Conservation (phyloP, 352 stramenopile genomes). For the Peronospora belbahrii region DNA sequence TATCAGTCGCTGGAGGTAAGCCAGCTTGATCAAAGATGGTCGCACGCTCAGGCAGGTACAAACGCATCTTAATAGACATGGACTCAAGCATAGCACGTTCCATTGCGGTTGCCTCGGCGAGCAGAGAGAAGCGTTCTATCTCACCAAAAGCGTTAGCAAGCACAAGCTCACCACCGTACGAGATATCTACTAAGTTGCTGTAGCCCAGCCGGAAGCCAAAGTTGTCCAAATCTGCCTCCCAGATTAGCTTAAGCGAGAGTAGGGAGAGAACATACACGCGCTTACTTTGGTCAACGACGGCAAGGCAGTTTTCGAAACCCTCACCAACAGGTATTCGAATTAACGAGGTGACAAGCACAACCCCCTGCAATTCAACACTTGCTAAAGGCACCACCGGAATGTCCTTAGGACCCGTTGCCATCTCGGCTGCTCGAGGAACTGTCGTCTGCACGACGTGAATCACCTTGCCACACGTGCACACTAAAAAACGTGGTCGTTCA, state of each 20-base stretch:
- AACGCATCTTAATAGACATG: constrained; percentile 38
- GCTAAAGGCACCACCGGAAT: constrained; percentile 39
- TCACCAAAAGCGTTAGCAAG: constrained; percentile 58
- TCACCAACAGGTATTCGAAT: constrained; percentile 50
- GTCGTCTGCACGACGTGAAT: constrained; percentile 46
- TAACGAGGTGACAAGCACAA: constrained; percentile 39
- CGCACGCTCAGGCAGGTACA: constrained; percentile 33
- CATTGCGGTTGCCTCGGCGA: constrained; percentile 40
- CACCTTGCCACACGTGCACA: constrained; percentile 50
- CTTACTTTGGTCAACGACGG: constrained; percentile 60
- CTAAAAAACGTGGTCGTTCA: constrained; percentile 39
- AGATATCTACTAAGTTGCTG: constrained; percentile 40
- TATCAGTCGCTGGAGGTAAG: constrained; percentile 17
- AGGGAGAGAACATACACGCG: constrained; percentile 57
- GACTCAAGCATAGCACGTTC: constrained; percentile 57
- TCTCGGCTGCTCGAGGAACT: constrained; percentile 49
- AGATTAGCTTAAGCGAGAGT: constrained; percentile 46
- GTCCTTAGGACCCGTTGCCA: constrained; percentile 44
- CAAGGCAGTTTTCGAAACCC: constrained; percentile 52
- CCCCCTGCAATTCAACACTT: constrained; percentile 38
- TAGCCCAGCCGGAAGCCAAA: constrained; percentile 23
- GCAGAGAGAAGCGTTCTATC: constrained; percentile 54
- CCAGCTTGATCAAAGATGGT: constrained; percentile 21
- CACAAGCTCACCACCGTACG: constrained; percentile 47
- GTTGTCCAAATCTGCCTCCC: constrained; percentile 32